A percentile compares a stretch with the other conserved stretches of the same genome.
Evolutionary conservation across 2,329 filamentous ascomycete genomes (phyloP).

Genomic region (Diaporthe velutina): DNA sequence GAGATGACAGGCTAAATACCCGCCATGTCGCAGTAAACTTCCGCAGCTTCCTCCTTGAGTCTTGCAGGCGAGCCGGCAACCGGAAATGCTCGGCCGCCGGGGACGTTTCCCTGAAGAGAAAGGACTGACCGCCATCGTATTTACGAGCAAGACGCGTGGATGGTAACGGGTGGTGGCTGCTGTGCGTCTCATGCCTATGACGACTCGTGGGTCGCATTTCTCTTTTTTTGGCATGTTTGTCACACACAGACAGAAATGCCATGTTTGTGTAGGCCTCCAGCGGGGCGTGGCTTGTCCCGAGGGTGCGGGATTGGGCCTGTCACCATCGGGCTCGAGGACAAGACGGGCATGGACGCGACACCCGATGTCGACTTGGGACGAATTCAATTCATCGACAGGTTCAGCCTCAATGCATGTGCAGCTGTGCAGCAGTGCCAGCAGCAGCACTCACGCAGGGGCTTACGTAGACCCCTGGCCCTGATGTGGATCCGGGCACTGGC

Average conservation of each 20-base stretch:
- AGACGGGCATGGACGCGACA: constrained; percentile 1
- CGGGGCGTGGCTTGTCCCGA: constrained; percentile 10
- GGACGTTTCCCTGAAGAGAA: neutral
- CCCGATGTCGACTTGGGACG: neutral
- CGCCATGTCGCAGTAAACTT: constrained; percentile 9
- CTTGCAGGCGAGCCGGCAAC: neutral
- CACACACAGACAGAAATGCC: neutral
- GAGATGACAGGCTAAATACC: constrained; percentile 26
- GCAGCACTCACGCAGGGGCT: constrained; percentile 24
- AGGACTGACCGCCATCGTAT: neutral
- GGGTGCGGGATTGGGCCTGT: constrained; percentile 9
- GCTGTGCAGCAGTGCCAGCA: too few relatives aligned
- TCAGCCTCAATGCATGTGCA: constrained; percentile 5
- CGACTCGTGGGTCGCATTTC: neutral
- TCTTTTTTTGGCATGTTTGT: constrained; percentile 3
- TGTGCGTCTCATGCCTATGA: neutral
- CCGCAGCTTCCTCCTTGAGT: constrained; percentile 11
- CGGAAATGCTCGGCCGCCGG: constrained; percentile 25
- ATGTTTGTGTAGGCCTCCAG: constrained; percentile 9
- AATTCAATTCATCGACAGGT: neutral
- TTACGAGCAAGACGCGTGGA: constrained; percentile 4
- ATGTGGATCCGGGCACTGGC: neutral
- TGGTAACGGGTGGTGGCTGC: neutral
- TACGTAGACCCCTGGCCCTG: constrained; percentile 25
- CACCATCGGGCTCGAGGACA: neutral